phyloP scores from a whole-genome alignment of 2,329 filamentous ascomycete species.

The Huntiella bhutanensis region DNA sequence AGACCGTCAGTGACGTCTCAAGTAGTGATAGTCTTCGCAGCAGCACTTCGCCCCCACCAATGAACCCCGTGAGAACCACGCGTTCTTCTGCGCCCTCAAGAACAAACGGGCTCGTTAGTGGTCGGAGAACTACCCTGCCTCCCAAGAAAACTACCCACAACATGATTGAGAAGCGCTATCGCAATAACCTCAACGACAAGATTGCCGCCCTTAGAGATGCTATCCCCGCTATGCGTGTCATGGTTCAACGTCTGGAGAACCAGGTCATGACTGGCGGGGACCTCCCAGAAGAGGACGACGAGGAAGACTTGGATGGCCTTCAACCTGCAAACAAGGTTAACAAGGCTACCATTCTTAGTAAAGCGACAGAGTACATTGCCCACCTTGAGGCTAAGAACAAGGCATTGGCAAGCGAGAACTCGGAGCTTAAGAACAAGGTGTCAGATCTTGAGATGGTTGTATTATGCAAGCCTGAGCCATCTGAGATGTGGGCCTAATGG shows the following conservation, averaged over 20 bases:
- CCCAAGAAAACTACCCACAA: constrained; percentile 65
- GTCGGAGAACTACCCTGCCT: constrained; percentile 9
- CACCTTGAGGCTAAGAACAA: constrained; percentile 21
- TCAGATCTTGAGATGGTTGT: constrained; percentile 17
- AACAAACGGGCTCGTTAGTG: constrained; percentile 1
- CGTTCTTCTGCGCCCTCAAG: not conserved
- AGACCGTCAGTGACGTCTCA: constrained; percentile 6
- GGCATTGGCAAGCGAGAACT: constrained; percentile 18
- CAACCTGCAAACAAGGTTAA: constrained; percentile 22
- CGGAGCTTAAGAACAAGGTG: constrained; percentile 17
- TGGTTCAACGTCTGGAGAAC: constrained; percentile 12
- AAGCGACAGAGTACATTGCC: constrained; percentile 21
- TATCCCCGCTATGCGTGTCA: constrained; percentile 30
- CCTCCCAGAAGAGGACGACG: constrained; percentile 11
- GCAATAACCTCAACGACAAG: constrained; percentile 69
- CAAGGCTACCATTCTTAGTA: constrained; percentile 25
- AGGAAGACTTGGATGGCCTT: constrained; percentile 17
- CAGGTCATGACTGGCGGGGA: constrained; percentile 2
- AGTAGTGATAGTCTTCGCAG: constrained; percentile 2
- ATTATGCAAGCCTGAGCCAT: not conserved
- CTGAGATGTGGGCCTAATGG: not conserved
- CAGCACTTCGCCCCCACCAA: constrained; percentile 4
- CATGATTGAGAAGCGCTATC: constrained; percentile 71
- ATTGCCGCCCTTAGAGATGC: constrained; percentile 58
- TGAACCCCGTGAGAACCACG: not conserved